Evolutionary conservation across 108 stramenopile genomes (phyloP), one percentile per base, ranked within the genome.

Genomic region (Asterionellopsis glacialis): DNA sequence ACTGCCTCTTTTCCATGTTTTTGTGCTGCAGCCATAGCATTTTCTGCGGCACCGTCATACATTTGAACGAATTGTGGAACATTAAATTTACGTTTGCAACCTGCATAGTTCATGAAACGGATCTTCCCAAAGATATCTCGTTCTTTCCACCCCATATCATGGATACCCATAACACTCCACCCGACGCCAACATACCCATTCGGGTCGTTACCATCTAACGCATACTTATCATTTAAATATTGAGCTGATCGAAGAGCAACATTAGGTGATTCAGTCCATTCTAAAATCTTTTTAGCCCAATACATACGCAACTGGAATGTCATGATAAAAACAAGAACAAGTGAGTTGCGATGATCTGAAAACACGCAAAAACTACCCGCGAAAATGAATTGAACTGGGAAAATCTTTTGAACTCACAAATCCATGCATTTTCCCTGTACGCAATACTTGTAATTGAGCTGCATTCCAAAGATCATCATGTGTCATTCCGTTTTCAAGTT

Each of bases 391-490:
- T 4, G 43, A 21, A 60, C 59, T 42, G 10, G 12, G 1, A 44
- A 28, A 42, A 15, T 4, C 6, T 19, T 11, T n/a, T n/a, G n/a
- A n/a, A 74, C 74, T 74, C 40, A 91, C 70, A 68, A 98, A 99
- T 24, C 98, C 98, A 78, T 98, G 99, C 96, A 99, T 90, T 50
- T 88, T 87, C 11, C 98, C 99, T 58, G 90, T 86, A 23, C 68
- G 60, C 27, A 96, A 87, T 54, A 97, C 61, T 55, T 96, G 93
- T 28, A 94, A 52, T 74, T 99, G 96, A 6, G 96, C 96, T 15
- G 99, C 99, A 76, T 98, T 99, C 99, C 99, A 99, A 40, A 99
- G 70, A 61, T 97, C 96, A 66, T 99, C 99, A 67, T 97, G 94
- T 0, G 99, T 98, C 51, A 60, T 55, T 26, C 72, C 96, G 26